Conservation (phyloP, 2,329 filamentous ascomycete genomes). For the Fusarium sp. region DNA sequence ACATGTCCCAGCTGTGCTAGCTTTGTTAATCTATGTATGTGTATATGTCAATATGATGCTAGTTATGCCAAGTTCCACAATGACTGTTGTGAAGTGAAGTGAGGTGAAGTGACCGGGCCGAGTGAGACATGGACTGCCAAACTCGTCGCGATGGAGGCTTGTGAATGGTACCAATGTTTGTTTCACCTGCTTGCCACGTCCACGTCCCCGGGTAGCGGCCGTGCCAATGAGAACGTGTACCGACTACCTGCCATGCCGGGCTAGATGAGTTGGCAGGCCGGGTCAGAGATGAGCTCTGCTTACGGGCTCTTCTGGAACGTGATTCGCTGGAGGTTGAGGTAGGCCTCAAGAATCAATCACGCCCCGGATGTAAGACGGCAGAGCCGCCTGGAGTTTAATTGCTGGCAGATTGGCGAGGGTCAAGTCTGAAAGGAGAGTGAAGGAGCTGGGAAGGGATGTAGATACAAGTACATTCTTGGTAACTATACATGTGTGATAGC, state of each 20-base stretch:
- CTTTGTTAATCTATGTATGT: not conserved
- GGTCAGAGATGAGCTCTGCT: conserved; percentile 17
- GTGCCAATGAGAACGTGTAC: not conserved
- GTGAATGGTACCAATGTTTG: not conserved
- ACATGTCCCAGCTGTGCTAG: not conserved
- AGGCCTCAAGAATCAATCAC: not conserved
- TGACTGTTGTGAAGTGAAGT: not conserved
- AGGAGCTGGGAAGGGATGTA: not conserved
- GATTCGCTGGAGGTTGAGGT: conserved; percentile 14
- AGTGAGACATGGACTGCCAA: not conserved
- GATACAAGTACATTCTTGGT: conserved; percentile 6
- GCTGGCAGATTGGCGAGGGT: not conserved
- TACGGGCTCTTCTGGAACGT: not conserved
- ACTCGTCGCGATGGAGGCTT: not conserved
- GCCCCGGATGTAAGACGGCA: conserved; percentile 9
- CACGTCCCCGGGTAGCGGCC: not conserved
- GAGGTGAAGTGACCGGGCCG: not conserved
- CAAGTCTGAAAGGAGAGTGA: not conserved
- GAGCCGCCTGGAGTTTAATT: not conserved
- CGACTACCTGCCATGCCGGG: not conserved
- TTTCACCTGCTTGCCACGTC: not conserved
- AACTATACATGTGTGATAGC: conserved; percentile 7
- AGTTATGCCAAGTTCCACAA: not conserved
- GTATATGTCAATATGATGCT: not conserved
- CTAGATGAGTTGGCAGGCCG: conserved; percentile 20